Evolutionary conservation across 768 basidiomycete genomes (phyloP).

Genomic region (Paxillus rubicundulus): DNA sequence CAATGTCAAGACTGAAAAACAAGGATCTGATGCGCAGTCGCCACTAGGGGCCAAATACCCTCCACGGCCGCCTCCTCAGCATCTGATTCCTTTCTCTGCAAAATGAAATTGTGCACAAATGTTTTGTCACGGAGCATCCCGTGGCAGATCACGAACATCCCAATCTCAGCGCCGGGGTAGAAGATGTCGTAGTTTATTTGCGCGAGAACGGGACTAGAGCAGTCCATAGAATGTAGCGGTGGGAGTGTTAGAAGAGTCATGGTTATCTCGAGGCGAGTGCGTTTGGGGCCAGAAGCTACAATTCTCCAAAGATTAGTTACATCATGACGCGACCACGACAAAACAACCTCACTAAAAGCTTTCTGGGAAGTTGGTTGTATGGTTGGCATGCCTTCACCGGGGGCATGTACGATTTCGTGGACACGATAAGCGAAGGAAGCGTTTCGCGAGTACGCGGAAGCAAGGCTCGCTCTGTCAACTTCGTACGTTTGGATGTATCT

Average conservation of each 20-base stretch:
- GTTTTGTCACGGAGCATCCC: conserved; percentile 13
- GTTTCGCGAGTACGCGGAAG: conserved; percentile 29
- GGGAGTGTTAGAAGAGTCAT: conserved; percentile 26
- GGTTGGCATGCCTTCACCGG: not conserved
- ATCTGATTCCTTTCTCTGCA: conserved; percentile 30
- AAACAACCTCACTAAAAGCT: conserved; percentile 17
- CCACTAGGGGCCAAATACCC: conserved; percentile 31
- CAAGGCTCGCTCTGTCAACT: conserved; percentile 30
- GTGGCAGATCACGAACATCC: conserved; percentile 30
- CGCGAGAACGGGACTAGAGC: not conserved
- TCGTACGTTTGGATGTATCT: conserved; percentile 34
- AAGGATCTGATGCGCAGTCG: conserved; percentile 31
- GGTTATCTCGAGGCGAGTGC: conserved; percentile 26
- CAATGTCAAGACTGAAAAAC: conserved; percentile 19
- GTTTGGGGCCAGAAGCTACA: conserved; percentile 19
- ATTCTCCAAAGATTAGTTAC: not conserved
- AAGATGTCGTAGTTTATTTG: conserved; percentile 30
- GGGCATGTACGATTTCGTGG: conserved; percentile 10
- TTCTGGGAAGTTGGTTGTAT: conserved; percentile 2
- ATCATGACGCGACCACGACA: not conserved
- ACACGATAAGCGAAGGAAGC: conserved; percentile 32
- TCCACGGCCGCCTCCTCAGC: conserved; percentile 26
- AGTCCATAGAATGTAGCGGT: conserved; percentile 18
- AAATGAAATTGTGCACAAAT: conserved; percentile 29
- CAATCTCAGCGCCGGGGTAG: conserved; percentile 26